Evolutionary conservation across 495 filamentous ascomycete genomes (phyloP).

Genomic region (Neurospora cerealis): DNA sequence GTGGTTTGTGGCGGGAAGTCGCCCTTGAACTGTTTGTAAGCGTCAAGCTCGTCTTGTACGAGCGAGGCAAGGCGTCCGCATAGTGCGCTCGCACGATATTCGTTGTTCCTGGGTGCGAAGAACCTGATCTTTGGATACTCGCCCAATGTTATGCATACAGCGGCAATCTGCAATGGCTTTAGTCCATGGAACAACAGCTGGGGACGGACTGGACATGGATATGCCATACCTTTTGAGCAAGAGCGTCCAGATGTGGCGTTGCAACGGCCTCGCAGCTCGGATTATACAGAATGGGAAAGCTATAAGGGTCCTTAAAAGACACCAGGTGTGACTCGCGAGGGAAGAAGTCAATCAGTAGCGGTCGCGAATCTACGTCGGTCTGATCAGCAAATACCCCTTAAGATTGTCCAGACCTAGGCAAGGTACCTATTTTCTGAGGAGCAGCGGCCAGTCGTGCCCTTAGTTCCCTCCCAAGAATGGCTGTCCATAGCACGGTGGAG

Average conservation of each 20-base stretch:
- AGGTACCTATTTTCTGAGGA: constrained; percentile 52
- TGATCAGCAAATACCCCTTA: not conserved
- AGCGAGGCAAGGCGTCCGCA: constrained; percentile 85
- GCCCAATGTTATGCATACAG: constrained; percentile 71
- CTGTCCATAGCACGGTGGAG: constrained; percentile 73
- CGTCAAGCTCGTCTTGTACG: constrained; percentile 80
- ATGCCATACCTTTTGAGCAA: constrained; percentile 72
- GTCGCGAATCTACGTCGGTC: constrained; percentile 38
- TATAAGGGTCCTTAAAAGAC: constrained; percentile 88
- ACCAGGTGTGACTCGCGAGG: constrained; percentile 85
- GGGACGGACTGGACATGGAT: not conserved
- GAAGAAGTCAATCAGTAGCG: constrained; percentile 76
- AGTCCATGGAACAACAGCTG: constrained; percentile 6
- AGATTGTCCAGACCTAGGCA: constrained; percentile 1
- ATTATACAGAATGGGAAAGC: constrained; percentile 87
- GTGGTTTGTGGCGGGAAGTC: constrained; percentile 76
- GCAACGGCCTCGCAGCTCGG: constrained; percentile 81
- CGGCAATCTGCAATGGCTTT: constrained; percentile 55
- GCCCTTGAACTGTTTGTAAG: constrained; percentile 67
- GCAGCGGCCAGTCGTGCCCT: constrained; percentile 41
- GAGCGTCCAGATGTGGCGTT: constrained; percentile 61
- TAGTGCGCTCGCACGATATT: constrained; percentile 79
- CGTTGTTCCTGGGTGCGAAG: constrained; percentile 62
- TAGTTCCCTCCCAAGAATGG: constrained; percentile 32
- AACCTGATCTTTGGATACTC: constrained; percentile 89